These are phyloP conservation scores for Kodamaea sp. DNA, from an alignment of 1,139 yeast genomes.

Conservation along the genomic window DNA sequence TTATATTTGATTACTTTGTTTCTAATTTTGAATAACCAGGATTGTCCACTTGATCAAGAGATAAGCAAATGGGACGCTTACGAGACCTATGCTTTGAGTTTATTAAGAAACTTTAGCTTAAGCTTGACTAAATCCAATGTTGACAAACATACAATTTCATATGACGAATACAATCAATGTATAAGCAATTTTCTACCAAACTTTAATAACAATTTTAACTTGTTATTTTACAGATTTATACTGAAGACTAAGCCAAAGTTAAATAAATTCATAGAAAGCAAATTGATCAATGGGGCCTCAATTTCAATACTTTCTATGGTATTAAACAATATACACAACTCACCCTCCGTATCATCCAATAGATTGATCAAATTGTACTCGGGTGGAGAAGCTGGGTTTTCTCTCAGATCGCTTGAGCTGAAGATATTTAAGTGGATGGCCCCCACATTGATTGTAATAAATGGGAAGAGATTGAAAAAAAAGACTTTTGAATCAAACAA, in stretches of 20 bases:
- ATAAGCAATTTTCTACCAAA: constrained; percentile 31
- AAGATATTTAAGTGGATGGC: constrained; percentile 90
- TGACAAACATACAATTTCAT: constrained; percentile 22
- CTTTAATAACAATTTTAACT: constrained; percentile 16
- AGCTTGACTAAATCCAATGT: constrained; percentile 22
- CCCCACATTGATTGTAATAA: constrained; percentile 67
- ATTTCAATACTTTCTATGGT: constrained; percentile 41
- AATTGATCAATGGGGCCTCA: constrained; percentile 37
- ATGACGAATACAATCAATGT: constrained; percentile 30
- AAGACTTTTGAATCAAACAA: constrained; percentile 42
- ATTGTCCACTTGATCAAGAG: constrained; percentile 18
- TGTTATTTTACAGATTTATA: constrained; percentile 2
- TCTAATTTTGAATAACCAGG: constrained; percentile 26
- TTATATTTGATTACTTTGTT: constrained; percentile 33
- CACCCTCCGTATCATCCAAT: constrained; percentile 25
- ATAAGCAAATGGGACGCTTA: constrained; percentile 32
- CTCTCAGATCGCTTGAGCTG: constrained; percentile 80
- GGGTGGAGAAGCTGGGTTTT: constrained; percentile 78
- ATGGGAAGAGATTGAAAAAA: constrained; percentile 54
- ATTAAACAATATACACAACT: constrained; percentile 18
- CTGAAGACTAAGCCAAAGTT: constrained; percentile 1
- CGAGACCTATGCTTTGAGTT: constrained; percentile 27
- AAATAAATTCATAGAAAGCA: constrained; percentile 28
- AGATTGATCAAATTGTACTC: constrained; percentile 62
- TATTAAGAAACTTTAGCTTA: constrained; percentile 47